Base-by-base conservation (phyloP, 192 early-diverging fungal species). In the Coemansia sp. region DNA sequence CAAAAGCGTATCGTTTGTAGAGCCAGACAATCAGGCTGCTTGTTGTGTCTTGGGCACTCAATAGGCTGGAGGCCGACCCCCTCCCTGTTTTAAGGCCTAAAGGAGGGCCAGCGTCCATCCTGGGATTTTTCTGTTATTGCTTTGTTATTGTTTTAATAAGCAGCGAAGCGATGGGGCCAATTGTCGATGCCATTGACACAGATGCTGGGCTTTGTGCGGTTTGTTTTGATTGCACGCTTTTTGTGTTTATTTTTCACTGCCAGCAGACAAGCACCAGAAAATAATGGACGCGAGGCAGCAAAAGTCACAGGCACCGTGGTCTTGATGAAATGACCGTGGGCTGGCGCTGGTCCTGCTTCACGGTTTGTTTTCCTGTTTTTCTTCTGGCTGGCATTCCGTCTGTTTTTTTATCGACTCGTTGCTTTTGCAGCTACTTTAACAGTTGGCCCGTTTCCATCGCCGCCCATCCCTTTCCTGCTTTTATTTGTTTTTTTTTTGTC, bases 301-400 rank as follows among this genome's bases (percentile, higher is more conserved):
- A 45, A 11, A 45, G 42, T 45, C 42, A 45, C 42, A 45, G 42
- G 12, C 42, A 14, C 42, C 3, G 12, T 11, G 42, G 42, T 45
- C 42, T 45, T 45, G 42, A 45, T 45, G 42, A 45, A 45, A 45
- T n/a, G n/a, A n/a, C n/a, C n/a, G n/a, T 45, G 42, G 42, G 42
- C 42, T 14, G 42, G 7, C 16, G 5, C 10, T 45, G 12, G 42
- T 52, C 12, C 25, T 28, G 52, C 22, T 55, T 55, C 52, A 7
- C 30, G 52, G 52, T 55, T 55, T 55, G 52, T 55, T 55, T 55
- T 55, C 52, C 52, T 55, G 52, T 55, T 55, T 55, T 55, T 25
- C 7, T 55, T 7, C 11, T 31, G 28, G 11, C 20, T 30, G 10
- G 22, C 52, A 55, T 16, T 7, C 52, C 52, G 28, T 55, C 7